Evolutionary conservation across 2,329 filamentous ascomycete genomes (phyloP), one percentile per base, ranked within the genome.

Genomic region (Didymella segeticola): DNA sequence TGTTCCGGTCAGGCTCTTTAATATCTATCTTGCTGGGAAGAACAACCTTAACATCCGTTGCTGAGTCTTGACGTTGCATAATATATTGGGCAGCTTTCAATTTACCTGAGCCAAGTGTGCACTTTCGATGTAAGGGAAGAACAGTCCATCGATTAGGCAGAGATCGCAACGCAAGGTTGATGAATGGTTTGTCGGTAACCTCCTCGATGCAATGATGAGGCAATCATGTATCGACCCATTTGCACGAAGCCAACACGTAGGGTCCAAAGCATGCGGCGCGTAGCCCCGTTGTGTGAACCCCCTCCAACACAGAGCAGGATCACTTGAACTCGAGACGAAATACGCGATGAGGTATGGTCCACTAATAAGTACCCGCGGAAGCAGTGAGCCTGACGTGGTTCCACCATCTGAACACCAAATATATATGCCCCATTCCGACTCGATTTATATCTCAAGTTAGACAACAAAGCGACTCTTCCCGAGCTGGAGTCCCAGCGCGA

Each of bases 31-130:
- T 38, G 12, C 4, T 36, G 2, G 37, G 11, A 17, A 26, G 37
- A 10, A 43, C 9, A 27, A 34, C 53, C 50, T 38, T 56, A 27
- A 45, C 33, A 19, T 57, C 45, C 37, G 38, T 57, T 36, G 49
- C 57, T 56, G 55, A 65, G 49, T 64, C 56, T 43, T 47, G 47
- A 49, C 56, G 58, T 39, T 43, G 47, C 51, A 59, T 57, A 12
- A 33, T 57, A 26, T 45, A 22, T 8, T 33, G 36, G 14, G 37
- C 41, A 10, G 23, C 6, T 43, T 48, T 15, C 34, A 15, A 43
- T 22, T 49, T 58, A 58, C 52, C 47, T 58, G 23, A 43, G 47
- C 39, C 29, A 41, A 47, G 41, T 15, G 19, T 33, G 45, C 47
- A 43, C 43, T n/a, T 23, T 43, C 14, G 29, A 33, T 39, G 31